phyloP scores from a whole-genome alignment of 345 rosid species.

The Hypericum perforatum region DNA sequence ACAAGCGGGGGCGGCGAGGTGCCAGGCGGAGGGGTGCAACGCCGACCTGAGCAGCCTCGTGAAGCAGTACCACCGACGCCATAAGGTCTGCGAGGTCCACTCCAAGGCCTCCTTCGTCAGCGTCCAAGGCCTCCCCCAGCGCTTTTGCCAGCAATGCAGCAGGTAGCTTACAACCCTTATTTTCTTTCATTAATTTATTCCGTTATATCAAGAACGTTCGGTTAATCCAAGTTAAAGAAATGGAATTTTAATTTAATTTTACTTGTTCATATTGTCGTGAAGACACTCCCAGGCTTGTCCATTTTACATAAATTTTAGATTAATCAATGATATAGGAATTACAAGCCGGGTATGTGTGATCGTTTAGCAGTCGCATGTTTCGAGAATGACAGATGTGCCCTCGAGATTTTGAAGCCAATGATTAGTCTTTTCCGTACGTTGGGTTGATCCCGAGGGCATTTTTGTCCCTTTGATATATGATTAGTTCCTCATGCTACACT shows the following conservation, averaged over 20 bases:
- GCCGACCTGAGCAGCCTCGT: constrained; percentile 81
- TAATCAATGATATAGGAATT: too few relatives aligned
- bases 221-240: too few relatives aligned
- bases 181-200: constrained; percentile 1
- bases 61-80: constrained; percentile 95
- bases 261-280: too few relatives aligned
- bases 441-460: constrained; percentile 53
- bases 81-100: constrained; percentile 95
- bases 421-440: constrained; percentile 22
- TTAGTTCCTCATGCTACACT: constrained; percentile 15
- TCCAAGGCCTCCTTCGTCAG: constrained; percentile 86
- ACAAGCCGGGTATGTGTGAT: too few relatives aligned
- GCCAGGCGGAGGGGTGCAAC: constrained; percentile 97
- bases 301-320: not conserved
- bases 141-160: constrained; percentile 99
- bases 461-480: constrained; percentile 23
- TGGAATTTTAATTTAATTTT: too few relatives aligned
- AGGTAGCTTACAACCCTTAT: constrained; percentile 35
- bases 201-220: too few relatives aligned
- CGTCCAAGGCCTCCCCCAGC: constrained; percentile 82
- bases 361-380: not conserved
- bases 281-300: not conserved
- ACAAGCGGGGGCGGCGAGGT: constrained; percentile 38
- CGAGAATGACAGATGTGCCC: constrained; percentile 29
- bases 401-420: constrained; percentile 13